Base-by-base conservation (phyloP, 139 green algal species). In the Edaphochlamys debaryana region DNA sequence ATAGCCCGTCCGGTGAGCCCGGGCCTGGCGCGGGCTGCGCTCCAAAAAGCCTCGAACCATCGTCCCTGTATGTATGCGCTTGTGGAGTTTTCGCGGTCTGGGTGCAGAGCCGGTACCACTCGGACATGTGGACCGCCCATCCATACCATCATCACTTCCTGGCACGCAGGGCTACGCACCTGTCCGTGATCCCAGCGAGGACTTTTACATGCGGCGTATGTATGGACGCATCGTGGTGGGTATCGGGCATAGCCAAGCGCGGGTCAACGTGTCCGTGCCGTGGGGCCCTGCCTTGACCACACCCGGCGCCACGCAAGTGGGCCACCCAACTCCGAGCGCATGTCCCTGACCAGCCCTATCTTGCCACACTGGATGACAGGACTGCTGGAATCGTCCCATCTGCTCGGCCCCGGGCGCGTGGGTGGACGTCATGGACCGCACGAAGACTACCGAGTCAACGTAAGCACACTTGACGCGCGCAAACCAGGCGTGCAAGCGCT, bases 321-420 rank as follows among this genome's bases (percentile, higher is more conserved):
- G n/a, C n/a, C n/a, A n/a, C n/a, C n/a, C n/a, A n/a, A n/a, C n/a
- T n/a, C n/a, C n/a, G n/a, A n/a, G n/a, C n/a, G 62, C 15, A 45
- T 17, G 66, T 3, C 11, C 11, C 36, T 45, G 66, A 5, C 13
- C 1, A 5, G 7, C 30, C n/a, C 11, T 15, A 48, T 23, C 17
- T 67, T 67, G 42, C 4, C 58, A 81, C 67, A 5, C 69, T 15
- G 29, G 41, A 4, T 4, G 30, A 32, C 88, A 98, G 91, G 97
- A 99, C 89, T 96, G 93, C 86, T 99, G 92, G 86, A 99, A 99
- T 89, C 82, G 97, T 32, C 97, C 97, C 23, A 98, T 99, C 50
- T 85, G 86, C 73, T 97, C 92, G 52, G 93, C 97, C 0, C 97
- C 97, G 0, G 94, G 93, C 40, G 90, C 94, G 0, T 98, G 94